Evolutionary conservation across 2,329 filamentous ascomycete species (phyloP).

Genomic region (Cladosporium sp.): DNA sequence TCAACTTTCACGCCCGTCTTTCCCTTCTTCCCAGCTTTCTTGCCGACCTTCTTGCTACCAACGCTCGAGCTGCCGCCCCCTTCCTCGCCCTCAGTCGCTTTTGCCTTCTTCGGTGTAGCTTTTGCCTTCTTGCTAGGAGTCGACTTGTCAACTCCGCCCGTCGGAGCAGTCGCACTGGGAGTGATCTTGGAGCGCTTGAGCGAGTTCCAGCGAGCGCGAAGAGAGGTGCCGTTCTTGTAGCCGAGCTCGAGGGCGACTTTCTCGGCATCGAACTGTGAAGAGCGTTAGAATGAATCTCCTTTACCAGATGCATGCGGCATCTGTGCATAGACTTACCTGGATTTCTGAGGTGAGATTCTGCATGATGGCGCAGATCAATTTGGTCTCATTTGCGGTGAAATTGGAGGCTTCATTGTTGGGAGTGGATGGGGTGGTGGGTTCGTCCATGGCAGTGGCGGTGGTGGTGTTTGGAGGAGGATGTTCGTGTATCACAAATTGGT

Average conservation of each 20-base stretch:
- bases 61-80: slow-evolving; percentile 1
- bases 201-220: slow-evolving; percentile 22
- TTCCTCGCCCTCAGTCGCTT: slow-evolving; percentile 3
- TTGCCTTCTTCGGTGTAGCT: neutral
- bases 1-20: slow-evolving; percentile 6
- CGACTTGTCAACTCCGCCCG: slow-evolving; percentile 10
- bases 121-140: slow-evolving; percentile 20
- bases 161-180: neutral
- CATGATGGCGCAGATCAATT: slow-evolving; percentile 23
- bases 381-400: slow-evolving; percentile 23
- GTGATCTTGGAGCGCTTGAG: slow-evolving; percentile 26
- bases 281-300: neutral
- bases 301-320: neutral
- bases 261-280: slow-evolving; percentile 22
- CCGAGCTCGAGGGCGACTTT: slow-evolving; percentile 21
- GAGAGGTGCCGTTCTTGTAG: slow-evolving; percentile 24
- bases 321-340: slow-evolving; percentile 14
- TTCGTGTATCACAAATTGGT: too few species aligned
- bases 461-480: too few species aligned
- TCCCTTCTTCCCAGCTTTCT: slow-evolving; percentile 11
- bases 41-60: slow-evolving; percentile 8
- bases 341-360: slow-evolving; percentile 24
- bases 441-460: neutral
- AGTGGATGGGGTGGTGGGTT: neutral
- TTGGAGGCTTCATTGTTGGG: neutral